phyloP scores from a whole-genome alignment of 139 green algal genomes.

The Micractinium sp. region DNA sequence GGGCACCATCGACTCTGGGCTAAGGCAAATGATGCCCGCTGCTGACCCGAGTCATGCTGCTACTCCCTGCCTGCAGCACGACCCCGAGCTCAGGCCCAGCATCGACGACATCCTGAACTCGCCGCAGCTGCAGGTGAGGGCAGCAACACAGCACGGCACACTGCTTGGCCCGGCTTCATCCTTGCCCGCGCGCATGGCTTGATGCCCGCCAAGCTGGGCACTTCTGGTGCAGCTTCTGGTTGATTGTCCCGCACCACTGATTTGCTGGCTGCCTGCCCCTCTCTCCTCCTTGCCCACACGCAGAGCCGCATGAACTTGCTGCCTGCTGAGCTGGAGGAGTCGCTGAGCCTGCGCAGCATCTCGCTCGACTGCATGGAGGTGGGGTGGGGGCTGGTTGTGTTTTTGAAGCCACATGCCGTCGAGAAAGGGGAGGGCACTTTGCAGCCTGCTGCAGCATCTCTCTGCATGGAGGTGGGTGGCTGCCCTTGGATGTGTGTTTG shows the following conservation, averaged over 20 bases:
- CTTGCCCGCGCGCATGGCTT: too few relatives aligned
- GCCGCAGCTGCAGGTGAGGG: background rate
- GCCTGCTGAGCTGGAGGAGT: background rate
- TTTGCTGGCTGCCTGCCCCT: too few relatives aligned
- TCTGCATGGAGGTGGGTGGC: too few relatives aligned
- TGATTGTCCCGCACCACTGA: background rate
- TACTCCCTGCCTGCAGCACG: background rate
- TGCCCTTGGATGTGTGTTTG: too few relatives aligned
- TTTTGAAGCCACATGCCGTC: too few relatives aligned
- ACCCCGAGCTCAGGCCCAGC: background rate
- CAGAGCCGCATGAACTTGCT: constrained; percentile 17
- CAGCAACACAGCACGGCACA: too few relatives aligned
- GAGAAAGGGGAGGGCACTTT: background rate
- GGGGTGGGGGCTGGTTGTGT: too few relatives aligned
- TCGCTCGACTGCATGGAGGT: constrained; percentile 19
- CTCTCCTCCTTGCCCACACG: background rate
- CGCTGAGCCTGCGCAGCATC: background rate
- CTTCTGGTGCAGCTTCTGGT: background rate
- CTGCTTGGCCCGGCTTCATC: too few relatives aligned
- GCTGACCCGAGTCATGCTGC: too few relatives aligned
- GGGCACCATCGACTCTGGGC: too few relatives aligned
- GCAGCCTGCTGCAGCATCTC: background rate
- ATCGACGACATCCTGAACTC: background rate
- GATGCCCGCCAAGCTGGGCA: background rate
- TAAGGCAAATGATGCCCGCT: too few relatives aligned